Percentiles rank a stretch among this genome's conserved stretches.
Evolutionary conservation across 2,329 filamentous ascomycete genomes (phyloP).

Genomic region (Penicillium sp.): DNA sequence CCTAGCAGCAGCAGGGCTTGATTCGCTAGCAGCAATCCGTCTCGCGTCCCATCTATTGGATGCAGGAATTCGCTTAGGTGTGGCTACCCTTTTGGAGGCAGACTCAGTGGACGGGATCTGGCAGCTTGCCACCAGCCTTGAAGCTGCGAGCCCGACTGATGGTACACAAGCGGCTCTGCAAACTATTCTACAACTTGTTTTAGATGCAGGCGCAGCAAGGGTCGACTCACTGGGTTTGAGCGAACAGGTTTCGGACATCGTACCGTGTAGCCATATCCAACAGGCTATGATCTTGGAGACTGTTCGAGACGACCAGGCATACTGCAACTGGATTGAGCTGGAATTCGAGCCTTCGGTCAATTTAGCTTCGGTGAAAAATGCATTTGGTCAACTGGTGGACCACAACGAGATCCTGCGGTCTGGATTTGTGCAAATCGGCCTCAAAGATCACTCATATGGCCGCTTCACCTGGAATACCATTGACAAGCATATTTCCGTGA

Average conservation of each 20-base stretch:
- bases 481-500: constrained; percentile 38
- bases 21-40: constrained; percentile 57
- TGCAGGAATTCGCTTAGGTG: constrained; percentile 48
- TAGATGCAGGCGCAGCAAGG: constrained; percentile 30
- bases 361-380: constrained; percentile 38
- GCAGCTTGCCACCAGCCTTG: constrained; percentile 21
- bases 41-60: constrained; percentile 57
- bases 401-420: constrained; percentile 62
- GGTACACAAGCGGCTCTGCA: constrained; percentile 8
- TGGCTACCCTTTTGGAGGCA: constrained; percentile 54
- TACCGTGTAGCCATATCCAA: constrained; percentile 65
- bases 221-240: constrained; percentile 32
- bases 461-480: constrained; percentile 57
- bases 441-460: constrained; percentile 43
- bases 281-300: constrained; percentile 74
- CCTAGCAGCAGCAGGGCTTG: constrained; percentile 52
- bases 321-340: constrained; percentile 70
- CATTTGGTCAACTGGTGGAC: constrained; percentile 44
- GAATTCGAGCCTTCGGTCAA: constrained; percentile 40
- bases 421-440: constrained; percentile 55
- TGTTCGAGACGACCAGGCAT: constrained; percentile 48
- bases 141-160: constrained; percentile 16
- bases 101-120: constrained; percentile 40
- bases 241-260: constrained; percentile 31
- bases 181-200: constrained; percentile 17